Evolutionary conservation across 305 asterid species (phyloP).

Genomic region (Euphrasia arctica): DNA sequence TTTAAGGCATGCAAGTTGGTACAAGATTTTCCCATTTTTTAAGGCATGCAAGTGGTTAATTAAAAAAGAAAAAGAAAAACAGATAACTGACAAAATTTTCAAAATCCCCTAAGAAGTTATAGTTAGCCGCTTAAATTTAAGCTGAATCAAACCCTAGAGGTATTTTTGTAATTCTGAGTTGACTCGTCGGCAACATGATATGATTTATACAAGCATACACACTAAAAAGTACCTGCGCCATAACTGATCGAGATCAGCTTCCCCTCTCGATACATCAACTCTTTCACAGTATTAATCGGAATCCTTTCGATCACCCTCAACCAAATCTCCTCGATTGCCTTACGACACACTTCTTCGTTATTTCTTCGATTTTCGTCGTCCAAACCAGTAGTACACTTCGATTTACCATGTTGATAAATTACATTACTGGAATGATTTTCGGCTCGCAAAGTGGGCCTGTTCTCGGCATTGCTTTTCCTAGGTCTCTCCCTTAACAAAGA

Average conservation of each 20-base stretch:
- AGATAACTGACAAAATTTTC: not conserved
- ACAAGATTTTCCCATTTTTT: not conserved
- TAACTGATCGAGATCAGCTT: slow-evolving; percentile 73
- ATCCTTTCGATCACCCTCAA: slow-evolving; percentile 72
- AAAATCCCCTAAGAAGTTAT: not conserved
- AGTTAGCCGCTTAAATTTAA: not conserved
- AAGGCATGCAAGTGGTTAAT: no score
- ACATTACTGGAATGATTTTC: slow-evolving; percentile 37
- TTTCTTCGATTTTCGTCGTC: slow-evolving; percentile 31
- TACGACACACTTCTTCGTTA: slow-evolving; percentile 15
- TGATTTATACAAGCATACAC: not conserved
- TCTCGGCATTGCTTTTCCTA: slow-evolving; percentile 65
- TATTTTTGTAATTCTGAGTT: not conserved
- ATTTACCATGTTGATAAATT: slow-evolving; percentile 33
- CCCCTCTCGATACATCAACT: slow-evolving; percentile 83
- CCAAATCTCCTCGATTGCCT: slow-evolving; percentile 73
- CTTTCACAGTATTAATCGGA: slow-evolving; percentile 55
- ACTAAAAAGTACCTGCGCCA: slow-evolving; percentile 66
- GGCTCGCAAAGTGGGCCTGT: slow-evolving; percentile 34
- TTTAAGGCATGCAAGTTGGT: not conserved
- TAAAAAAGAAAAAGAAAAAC: no score
- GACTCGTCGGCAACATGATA: not conserved
- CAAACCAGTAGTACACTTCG: slow-evolving; percentile 28
- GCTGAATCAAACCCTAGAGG: not conserved
- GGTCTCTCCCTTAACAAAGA: slow-evolving; percentile 42